phyloP scores from a whole-genome alignment of 345 rosid species.

The Lepidium didymum region DNA sequence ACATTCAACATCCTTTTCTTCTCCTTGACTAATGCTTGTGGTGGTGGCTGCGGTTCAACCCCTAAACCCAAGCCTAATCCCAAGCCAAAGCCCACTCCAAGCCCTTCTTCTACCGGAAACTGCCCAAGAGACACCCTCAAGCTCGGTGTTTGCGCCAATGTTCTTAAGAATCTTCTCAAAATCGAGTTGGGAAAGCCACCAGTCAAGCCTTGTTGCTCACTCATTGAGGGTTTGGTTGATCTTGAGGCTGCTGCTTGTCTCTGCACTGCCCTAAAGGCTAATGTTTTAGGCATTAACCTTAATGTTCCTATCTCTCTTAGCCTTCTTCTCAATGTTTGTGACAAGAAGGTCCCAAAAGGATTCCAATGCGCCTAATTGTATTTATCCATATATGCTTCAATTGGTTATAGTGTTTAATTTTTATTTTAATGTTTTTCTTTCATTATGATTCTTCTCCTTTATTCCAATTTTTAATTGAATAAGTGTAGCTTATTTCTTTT shows the following conservation, averaged over 20 bases:
- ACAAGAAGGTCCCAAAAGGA: constrained; percentile 36
- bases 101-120: background rate
- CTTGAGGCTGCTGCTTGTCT: constrained; percentile 67
- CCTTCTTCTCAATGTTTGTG: constrained; percentile 51
- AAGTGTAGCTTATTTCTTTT: background rate
- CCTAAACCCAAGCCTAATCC: constrained; percentile 17
- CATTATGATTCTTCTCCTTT: background rate
- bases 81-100: constrained; percentile 4
- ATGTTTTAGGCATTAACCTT: constrained; percentile 40
- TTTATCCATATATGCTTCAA: background rate
- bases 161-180: constrained; percentile 33
- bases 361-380: background rate
- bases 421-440: background rate
- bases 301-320: constrained; percentile 47
- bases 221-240: constrained; percentile 41
- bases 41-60: constrained; percentile 1
- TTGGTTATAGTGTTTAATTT: background rate
- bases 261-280: constrained; percentile 56
- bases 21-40: constrained; percentile 14
- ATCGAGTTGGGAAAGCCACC: constrained; percentile 36
- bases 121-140: constrained; percentile 52
- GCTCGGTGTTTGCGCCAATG: constrained; percentile 45
- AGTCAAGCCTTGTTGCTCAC: constrained; percentile 42
- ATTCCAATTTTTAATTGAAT: background rate
- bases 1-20: constrained; percentile 23